Conservation (phyloP, 78 protist species). For the slime mould (Dictyostelium discoideum) region DNA sequence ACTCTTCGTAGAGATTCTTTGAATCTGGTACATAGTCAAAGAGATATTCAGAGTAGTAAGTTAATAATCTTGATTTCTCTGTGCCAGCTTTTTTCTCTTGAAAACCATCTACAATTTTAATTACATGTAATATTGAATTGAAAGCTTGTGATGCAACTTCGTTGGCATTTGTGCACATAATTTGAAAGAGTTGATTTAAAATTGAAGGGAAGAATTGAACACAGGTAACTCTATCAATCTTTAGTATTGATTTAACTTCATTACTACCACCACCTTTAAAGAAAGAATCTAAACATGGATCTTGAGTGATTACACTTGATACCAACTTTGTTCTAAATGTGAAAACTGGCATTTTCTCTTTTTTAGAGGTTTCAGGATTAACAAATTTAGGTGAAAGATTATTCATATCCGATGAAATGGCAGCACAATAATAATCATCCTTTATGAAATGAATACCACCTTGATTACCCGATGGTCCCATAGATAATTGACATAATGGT, state of each 20-base stretch:
- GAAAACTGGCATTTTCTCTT: conserved; percentile 47
- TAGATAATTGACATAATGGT: background rate
- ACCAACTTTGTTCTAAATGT: conserved; percentile 38
- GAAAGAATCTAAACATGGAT: conserved; percentile 23
- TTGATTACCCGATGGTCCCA: background rate
- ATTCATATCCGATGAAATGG: conserved; percentile 35
- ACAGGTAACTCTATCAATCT: conserved; percentile 58
- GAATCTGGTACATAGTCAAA: conserved; percentile 79
- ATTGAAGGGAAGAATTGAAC: conserved; percentile 69
- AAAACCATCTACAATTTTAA: conserved; percentile 68
- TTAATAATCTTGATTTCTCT: conserved; percentile 43
- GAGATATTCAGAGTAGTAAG: conserved; percentile 62
- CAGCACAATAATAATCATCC: conserved; percentile 29
- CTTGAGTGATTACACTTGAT: conserved; percentile 36
- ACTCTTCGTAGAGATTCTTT: conserved; percentile 57
- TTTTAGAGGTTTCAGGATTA: conserved; percentile 28
- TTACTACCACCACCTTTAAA: conserved; percentile 16
- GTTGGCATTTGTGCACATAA: conserved; percentile 63
- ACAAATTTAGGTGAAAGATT: background rate
- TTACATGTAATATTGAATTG: conserved; percentile 41
- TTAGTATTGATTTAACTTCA: conserved; percentile 41
- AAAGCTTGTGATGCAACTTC: conserved; percentile 72
- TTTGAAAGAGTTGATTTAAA: conserved; percentile 71
- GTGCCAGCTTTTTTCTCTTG: conserved; percentile 69
- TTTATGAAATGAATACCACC: conserved; percentile 14